Conservation (phyloP, 139 green algal genomes). For the Chlorella sp. region DNA sequence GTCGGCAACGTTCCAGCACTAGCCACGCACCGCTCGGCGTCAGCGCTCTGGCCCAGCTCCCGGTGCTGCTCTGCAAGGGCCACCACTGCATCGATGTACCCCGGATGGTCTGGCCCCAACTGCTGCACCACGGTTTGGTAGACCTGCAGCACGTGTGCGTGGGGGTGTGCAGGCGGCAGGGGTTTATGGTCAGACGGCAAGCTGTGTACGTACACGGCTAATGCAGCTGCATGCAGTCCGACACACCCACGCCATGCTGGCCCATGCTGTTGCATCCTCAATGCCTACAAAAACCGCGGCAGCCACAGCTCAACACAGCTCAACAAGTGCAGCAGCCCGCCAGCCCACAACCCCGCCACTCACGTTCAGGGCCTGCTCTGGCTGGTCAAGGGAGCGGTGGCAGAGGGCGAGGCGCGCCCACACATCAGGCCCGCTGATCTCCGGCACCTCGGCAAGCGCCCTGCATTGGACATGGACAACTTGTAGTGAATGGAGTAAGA, state of each 20-base stretch:
- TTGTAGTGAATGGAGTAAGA: too few relatives aligned
- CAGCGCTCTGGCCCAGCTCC: constrained; percentile 81
- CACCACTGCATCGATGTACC: constrained; percentile 71
- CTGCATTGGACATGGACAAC: constrained; percentile 4
- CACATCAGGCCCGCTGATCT: constrained; percentile 48
- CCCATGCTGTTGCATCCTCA: too few relatives aligned
- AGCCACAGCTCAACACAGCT: too few relatives aligned
- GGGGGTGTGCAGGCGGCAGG: not conserved
- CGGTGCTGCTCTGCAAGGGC: constrained; percentile 88
- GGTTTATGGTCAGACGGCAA: too few relatives aligned
- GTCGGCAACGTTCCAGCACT: too few relatives aligned
- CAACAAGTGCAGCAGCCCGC: too few relatives aligned
- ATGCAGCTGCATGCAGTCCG: too few relatives aligned
- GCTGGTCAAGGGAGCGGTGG: constrained; percentile 39
- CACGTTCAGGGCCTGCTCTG: constrained; percentile 7
- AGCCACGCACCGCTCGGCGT: constrained; percentile 16
- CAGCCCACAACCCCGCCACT: too few relatives aligned
- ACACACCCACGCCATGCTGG: too few relatives aligned
- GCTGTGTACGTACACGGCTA: too few relatives aligned
- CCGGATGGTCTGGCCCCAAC: constrained; percentile 32
- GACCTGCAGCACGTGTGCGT: not conserved
- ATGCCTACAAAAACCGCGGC: too few relatives aligned
- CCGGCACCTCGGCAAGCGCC: constrained; percentile 41
- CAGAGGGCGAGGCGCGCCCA: constrained; percentile 69
- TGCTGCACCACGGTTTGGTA: constrained; percentile 27